Evolutionary conservation across 2,329 filamentous ascomycete genomes (phyloP).

Genomic region (Sarocladiaceae sp.): DNA sequence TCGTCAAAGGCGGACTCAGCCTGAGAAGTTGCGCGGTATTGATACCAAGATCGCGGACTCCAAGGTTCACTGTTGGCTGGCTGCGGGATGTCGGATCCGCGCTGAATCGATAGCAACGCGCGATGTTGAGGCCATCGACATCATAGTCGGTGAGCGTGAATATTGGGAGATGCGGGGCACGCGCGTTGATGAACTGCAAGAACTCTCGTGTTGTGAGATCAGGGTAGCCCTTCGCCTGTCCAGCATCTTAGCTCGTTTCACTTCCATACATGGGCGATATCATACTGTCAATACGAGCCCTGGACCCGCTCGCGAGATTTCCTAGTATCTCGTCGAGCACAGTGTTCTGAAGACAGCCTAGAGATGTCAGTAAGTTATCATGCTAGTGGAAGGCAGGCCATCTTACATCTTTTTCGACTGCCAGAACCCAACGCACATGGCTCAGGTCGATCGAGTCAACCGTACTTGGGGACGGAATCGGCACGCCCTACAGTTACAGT

Average conservation of each 20-base stretch:
- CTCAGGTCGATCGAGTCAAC: slow-evolving; percentile 47
- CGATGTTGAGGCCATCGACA: slow-evolving; percentile 70
- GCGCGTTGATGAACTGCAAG: slow-evolving; percentile 47
- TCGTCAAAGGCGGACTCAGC: slow-evolving; percentile 2
- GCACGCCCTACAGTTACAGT: slow-evolving; percentile 54
- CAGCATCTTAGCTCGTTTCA: too few species aligned
- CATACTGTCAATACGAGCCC: slow-evolving; percentile 66
- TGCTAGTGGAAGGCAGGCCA: too few species aligned
- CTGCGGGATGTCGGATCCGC: slow-evolving; percentile 62
- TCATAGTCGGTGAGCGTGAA: slow-evolving; percentile 70
- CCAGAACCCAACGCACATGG: slow-evolving; percentile 58
- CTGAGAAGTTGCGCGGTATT: slow-evolving; percentile 36
- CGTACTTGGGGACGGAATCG: slow-evolving; percentile 52
- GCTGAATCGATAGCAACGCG: slow-evolving; percentile 69
- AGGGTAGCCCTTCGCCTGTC: slow-evolving; percentile 78
- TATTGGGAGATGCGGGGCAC: slow-evolving; percentile 49
- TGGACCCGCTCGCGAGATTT: slow-evolving; percentile 39
- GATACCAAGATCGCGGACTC: slow-evolving; percentile 62
- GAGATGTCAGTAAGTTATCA: slow-evolving; percentile 13
- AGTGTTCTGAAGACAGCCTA: slow-evolving; percentile 74
- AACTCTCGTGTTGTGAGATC: slow-evolving; percentile 68
- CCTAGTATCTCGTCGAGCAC: slow-evolving; percentile 52
- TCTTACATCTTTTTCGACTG: slow-evolving; percentile 74
- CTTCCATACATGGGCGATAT: neutral
- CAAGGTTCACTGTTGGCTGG: slow-evolving; percentile 41